These are phyloP conservation scores for Neonothopanus nambi DNA, from an alignment of 1,284 basidiomycete genomes.

Conservation along the genomic window DNA sequence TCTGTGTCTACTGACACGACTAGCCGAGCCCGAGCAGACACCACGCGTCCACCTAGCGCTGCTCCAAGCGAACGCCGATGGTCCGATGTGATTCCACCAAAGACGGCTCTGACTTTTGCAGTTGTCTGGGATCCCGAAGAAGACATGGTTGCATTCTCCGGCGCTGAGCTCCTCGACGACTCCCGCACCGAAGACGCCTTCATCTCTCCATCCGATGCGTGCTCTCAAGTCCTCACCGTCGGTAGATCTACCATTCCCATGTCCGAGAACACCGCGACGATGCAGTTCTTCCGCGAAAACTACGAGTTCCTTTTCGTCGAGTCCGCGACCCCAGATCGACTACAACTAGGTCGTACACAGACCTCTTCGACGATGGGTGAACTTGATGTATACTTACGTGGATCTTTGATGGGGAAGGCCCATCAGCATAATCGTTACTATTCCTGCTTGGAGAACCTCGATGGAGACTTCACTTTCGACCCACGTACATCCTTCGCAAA, in stretches of 20 bases:
- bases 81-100: conserved; percentile 57
- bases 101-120: conserved; percentile 55
- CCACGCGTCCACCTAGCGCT: not conserved
- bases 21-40: not conserved
- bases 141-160: conserved; percentile 57
- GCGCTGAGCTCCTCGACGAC: conserved; percentile 43
- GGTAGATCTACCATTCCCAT: conserved; percentile 20
- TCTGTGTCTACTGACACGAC: no score
- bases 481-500: conserved; percentile 27
- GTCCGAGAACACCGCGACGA: conserved; percentile 21
- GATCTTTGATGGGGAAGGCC: conserved; percentile 28
- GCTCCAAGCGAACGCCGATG: conserved; percentile 33
- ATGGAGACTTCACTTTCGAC: conserved; percentile 30
- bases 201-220: conserved; percentile 26
- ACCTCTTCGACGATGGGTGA: conserved; percentile 36
- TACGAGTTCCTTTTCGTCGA: conserved; percentile 12
- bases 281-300: conserved; percentile 29
- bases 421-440: conserved; percentile 27
- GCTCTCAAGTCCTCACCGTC: conserved; percentile 39
- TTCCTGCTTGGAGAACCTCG: conserved; percentile 29
- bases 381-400: conserved; percentile 34
- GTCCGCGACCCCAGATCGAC: not conserved
- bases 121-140: conserved; percentile 59
- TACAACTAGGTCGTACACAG: conserved; percentile 24
- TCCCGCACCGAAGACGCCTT: conserved; percentile 22